Conservation (phyloP, 768 basidiomycete genomes). For the Phanerochaete sordida region DNA sequence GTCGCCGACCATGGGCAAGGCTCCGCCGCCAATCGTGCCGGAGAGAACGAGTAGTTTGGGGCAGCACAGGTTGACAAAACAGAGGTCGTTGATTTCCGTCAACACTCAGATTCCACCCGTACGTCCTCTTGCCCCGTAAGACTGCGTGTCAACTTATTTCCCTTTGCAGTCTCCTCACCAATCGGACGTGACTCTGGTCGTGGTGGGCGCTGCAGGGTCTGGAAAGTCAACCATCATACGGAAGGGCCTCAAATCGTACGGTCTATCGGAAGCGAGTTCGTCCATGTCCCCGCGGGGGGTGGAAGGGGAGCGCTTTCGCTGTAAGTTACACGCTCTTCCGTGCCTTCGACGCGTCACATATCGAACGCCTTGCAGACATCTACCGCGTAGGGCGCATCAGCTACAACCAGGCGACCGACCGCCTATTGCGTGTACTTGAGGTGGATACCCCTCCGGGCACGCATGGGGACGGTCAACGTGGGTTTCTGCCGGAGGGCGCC, state of each 20-base stretch:
- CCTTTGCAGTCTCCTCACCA: constrained; percentile 12
- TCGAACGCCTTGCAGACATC: constrained; percentile 29
- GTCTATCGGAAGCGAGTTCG: constrained; percentile 34
- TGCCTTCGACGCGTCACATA: not conserved
- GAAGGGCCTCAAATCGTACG: constrained; percentile 67
- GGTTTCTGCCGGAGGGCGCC: constrained; percentile 48
- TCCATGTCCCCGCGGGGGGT: constrained; percentile 17
- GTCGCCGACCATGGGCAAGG: constrained; percentile 17
- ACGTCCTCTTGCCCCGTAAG: not conserved
- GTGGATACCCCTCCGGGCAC: constrained; percentile 30
- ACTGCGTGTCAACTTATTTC: not conserved
- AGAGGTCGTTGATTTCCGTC: constrained; percentile 19
- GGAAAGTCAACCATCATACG: constrained; percentile 84
- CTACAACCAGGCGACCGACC: constrained; percentile 12
- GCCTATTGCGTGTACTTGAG: constrained; percentile 28
- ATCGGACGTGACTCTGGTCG: constrained; percentile 55
- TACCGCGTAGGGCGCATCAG: constrained; percentile 35
- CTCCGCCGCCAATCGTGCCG: constrained; percentile 20
- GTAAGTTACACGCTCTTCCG: constrained; percentile 15
- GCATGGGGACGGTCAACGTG: constrained; percentile 21
- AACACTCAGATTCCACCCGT: constrained; percentile 26
- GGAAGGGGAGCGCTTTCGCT: constrained; percentile 17
- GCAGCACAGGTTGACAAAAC: constrained; percentile 16
- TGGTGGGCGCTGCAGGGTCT: constrained; percentile 74
- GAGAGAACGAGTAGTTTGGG: constrained; percentile 23